phyloP scores from a whole-genome alignment of 306 rosid species.

The Bauhinia variegata region DNA sequence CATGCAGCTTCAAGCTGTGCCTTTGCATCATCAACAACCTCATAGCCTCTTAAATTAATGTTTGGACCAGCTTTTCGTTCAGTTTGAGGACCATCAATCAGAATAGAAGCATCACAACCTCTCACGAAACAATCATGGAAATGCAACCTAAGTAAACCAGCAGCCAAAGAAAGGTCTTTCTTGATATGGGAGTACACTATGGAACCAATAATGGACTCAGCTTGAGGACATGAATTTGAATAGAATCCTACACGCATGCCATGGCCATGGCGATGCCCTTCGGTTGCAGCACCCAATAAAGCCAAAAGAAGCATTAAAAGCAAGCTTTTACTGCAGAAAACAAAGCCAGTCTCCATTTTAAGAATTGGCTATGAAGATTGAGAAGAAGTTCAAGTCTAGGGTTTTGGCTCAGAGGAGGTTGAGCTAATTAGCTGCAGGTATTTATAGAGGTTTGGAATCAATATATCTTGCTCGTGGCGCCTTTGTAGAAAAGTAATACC shows the following conservation, averaged over 20 bases:
- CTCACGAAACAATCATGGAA: not conserved
- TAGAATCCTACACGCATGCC: constrained; percentile 7
- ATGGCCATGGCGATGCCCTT: not conserved
- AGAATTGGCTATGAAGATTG: too few species aligned
- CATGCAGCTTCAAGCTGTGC: not conserved
- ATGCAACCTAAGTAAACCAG: not conserved
- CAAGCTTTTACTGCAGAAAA: too few species aligned
- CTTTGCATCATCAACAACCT: not conserved
- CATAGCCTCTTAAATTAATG: not conserved
- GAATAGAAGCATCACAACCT: constrained; percentile 5
- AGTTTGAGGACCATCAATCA: not conserved
- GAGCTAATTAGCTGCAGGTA: too few species aligned
- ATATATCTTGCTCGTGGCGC: too few species aligned
- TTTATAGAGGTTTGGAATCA: too few species aligned
- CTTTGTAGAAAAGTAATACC: too few species aligned
- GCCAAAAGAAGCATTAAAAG: too few species aligned
- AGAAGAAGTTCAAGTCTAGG: too few species aligned
- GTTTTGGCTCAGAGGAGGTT: too few species aligned
- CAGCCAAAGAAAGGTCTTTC: not conserved
- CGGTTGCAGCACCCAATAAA: too few species aligned
- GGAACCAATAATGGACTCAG: constrained; percentile 6
- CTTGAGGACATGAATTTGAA: not conserved
- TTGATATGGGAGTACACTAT: not conserved
- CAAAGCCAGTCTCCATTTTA: too few species aligned
- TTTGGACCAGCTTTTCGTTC: not conserved